These are phyloP conservation scores for Leccinum ochraceum DNA, from an alignment of 768 basidiomycete species.

Conservation along the genomic window DNA sequence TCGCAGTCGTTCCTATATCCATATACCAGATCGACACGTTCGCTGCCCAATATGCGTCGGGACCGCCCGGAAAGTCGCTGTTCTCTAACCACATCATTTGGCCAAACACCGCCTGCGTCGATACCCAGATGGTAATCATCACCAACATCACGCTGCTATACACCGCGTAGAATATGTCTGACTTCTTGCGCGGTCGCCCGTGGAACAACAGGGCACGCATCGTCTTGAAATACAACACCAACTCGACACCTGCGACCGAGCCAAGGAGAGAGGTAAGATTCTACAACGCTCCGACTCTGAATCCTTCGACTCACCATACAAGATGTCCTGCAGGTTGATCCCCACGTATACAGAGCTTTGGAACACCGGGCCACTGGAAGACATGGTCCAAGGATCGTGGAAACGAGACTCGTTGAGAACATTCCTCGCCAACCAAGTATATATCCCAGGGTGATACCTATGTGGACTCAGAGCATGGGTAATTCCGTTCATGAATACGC, in stretches of 20 bases:
- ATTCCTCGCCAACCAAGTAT: background rate
- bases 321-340: slow-evolving; percentile 26
- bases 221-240: slow-evolving; percentile 28
- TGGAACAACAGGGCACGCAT: slow-evolving; percentile 20
- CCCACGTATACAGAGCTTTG: slow-evolving; percentile 26
- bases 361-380: slow-evolving; percentile 22
- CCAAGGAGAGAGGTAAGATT: background rate
- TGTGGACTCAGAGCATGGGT: background rate
- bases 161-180: slow-evolving; percentile 22
- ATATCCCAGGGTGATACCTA: slow-evolving; percentile 5
- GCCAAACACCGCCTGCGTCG: slow-evolving; percentile 32
- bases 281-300: too few species aligned
- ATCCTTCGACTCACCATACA: slow-evolving; percentile 21
- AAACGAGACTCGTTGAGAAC: background rate
- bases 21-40: slow-evolving; percentile 31
- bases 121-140: slow-evolving; percentile 36
- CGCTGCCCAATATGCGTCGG: slow-evolving; percentile 32
- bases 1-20: slow-evolving; percentile 32
- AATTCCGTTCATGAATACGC: background rate
- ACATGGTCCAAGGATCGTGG: slow-evolving; percentile 10
- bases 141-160: slow-evolving; percentile 32
- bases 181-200: background rate
- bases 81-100: slow-evolving; percentile 40
- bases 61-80: slow-evolving; percentile 35
- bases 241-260: slow-evolving; percentile 20